Evolutionary conservation across 345 rosid genomes (phyloP), one percentile per base, ranked within the genome.

Genomic region (Salix koriyanagi): DNA sequence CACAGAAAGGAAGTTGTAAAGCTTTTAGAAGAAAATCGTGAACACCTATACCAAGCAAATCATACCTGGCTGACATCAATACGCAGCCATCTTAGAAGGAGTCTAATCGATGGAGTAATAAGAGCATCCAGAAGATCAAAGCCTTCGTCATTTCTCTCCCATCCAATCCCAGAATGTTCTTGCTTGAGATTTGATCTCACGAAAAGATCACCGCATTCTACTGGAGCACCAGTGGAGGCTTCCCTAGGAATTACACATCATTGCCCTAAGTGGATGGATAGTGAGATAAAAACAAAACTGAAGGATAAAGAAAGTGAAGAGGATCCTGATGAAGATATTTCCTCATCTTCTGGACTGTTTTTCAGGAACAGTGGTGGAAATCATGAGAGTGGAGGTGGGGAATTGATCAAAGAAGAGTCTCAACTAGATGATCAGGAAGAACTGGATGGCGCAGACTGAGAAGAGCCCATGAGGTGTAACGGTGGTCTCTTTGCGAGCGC

Each of bases 341-440:
- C 89, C 25, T 86, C 87, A 2, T 88, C 90, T 50, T 88, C 94
- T 1, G 92, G 92, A 39, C 72, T 90, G 77, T 96, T 96, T 76
- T 91, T 93, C 36, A 80, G 87, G 77, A 79, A 69, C 39, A 74
- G 70, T 76, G 83, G 83, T 60, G 84, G 84, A 67, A 90, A 79
- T 76, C 85, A 84, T n/a, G 96, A 91, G 79, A 84, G 65, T 48
- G 91, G 81, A 73, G 89, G 88, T 66, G 87, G 87, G 65, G 98
- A 89, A 86, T 76, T 82, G 60, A 93, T 77, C 79, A 91, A 91
- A 80, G 99, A 96, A 83, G 94, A 91, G 81, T 79, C 90, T 61
- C 92, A 84, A 41, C 76, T 91, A 71, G 99, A 96, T 78, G 99
- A 96, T 84, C 95, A 90, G 80, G 99, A 96, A 75, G 99, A 96